These are phyloP conservation scores for Besnoitia besnoiti DNA, from an alignment of 169 alveolate species.

Conservation along the genomic window DNA sequence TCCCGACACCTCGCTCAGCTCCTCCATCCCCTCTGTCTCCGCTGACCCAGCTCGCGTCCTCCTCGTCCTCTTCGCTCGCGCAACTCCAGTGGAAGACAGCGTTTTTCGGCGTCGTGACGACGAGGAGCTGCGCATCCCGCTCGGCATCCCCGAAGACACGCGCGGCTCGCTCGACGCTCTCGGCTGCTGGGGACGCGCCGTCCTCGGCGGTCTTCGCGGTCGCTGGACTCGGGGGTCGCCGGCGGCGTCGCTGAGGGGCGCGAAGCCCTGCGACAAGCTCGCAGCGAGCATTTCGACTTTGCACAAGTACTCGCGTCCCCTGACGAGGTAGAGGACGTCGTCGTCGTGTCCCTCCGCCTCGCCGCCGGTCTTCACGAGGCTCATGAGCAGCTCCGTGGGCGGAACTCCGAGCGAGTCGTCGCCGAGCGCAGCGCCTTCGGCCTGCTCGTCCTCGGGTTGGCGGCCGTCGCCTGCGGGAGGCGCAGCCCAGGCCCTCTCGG, in stretches of 20 bases:
- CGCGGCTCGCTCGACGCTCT: not conserved
- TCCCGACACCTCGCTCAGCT: not conserved
- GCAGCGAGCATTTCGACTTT: slow-evolving; percentile 42
- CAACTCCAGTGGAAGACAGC: not conserved
- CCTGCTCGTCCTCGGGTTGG: not conserved
- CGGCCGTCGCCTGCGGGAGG: too few species aligned
- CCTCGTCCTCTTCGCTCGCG: not conserved
- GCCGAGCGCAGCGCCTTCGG: not conserved
- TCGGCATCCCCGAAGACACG: not conserved
- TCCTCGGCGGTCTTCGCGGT: not conserved
- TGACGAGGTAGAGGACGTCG: slow-evolving; percentile 11
- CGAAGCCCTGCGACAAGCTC: not conserved
- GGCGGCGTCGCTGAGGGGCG: not conserved
- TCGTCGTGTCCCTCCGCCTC: not conserved
- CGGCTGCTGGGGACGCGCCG: not conserved
- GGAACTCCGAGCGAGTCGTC: not conserved
- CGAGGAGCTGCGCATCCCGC: not conserved
- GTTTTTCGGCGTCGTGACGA: not conserved
- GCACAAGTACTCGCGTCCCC: slow-evolving; percentile 44
- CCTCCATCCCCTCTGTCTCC: not conserved
- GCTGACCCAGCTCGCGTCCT: too few species aligned
- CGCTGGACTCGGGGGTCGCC: not conserved
- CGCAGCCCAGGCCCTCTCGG: not conserved
- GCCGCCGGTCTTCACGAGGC: not conserved
- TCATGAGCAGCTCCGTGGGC: not conserved